Evolutionary conservation across 768 basidiomycete species (phyloP), one percentile per base, ranked within the genome.

Genomic region (Boletus bicolor): DNA sequence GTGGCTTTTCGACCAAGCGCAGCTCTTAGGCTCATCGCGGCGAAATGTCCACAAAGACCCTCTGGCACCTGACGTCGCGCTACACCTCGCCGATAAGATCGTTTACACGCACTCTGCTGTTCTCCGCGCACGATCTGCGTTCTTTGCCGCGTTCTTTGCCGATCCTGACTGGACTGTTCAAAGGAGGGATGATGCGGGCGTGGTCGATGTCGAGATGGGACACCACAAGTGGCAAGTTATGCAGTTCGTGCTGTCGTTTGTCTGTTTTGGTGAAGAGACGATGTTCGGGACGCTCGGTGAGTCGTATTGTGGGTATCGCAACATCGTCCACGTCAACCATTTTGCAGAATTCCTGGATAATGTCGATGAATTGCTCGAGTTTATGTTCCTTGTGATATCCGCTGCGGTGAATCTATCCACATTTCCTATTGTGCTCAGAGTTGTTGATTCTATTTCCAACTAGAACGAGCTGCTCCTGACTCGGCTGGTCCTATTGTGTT

Each of bases 391-490:
- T 21, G 85, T 98, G 15, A 82, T 97, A 71, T 86, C 86, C 36
- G 87, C 84, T 17, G 92, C 94, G 36, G 93, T 94, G 68, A 68
- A 82, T 75, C 30, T 28, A 2, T 52, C 46, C 3, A 5, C 7
- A 39, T 10, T 0, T 3, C 9, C 7, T 4, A 0, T 21, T 36
- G 3, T 24, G 34, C 15, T 26, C 28, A 32, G 4, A 24, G 15
- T 34, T 30, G 5, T 17, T 55, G 3, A 51, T n/a, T 37, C 14
- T n/a, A 0, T 30, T 19, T 34, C 49, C 14, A 9, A 48, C 14
- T 21, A 95, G 88, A 94, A 89, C 59, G 93, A 98, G 71, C 74
- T 98, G 3, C 79, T 97, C 9, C 76, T 98, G n/a, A 91, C 91
- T 64, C 84, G 86, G 19, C 81, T 98, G 19, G 81, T 92, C 36